A percentile compares a stretch with the other conserved stretches of the same genome.
Conservation (phyloP, 768 basidiomycete genomes). For the Lepiota brunneoincarnata region DNA sequence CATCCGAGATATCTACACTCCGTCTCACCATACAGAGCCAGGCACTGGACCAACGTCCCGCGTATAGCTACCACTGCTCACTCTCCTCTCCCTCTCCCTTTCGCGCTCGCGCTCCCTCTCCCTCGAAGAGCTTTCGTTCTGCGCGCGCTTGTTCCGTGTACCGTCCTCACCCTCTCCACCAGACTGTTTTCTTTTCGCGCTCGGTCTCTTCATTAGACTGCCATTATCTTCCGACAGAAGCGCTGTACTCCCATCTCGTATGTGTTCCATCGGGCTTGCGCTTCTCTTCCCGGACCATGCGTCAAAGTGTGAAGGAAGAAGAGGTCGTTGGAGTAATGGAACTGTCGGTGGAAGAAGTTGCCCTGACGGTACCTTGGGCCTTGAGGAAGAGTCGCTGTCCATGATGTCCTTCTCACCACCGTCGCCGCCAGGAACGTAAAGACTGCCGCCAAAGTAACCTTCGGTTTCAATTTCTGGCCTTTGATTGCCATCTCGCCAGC, state of each 20-base stretch:
- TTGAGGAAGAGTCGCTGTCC: not conserved
- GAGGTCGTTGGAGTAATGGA: slow-evolving; percentile 1
- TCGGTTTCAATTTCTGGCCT: not conserved
- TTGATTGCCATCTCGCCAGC: not conserved
- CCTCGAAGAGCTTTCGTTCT: slow-evolving; percentile 5
- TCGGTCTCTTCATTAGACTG: slow-evolving; percentile 63
- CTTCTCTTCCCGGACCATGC: slow-evolving; percentile 49
- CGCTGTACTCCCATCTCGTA: slow-evolving; percentile 47
- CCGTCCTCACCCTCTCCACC: slow-evolving; percentile 3
- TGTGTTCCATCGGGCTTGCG: slow-evolving; percentile 69
- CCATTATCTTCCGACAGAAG: slow-evolving; percentile 40
- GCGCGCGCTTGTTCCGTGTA: slow-evolving; percentile 5
- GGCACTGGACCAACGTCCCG: slow-evolving; percentile 2
- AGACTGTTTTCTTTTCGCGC: slow-evolving; percentile 46
- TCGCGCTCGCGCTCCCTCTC: slow-evolving; percentile 6
- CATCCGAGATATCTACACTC: not conserved
- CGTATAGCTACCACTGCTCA: slow-evolving; percentile 2
- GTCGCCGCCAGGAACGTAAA: not conserved
- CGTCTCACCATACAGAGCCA: slow-evolving; percentile 8
- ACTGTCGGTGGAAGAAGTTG: not conserved
- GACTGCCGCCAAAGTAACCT: not conserved
- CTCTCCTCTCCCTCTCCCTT: slow-evolving; percentile 6
- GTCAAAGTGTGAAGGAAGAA: not conserved
- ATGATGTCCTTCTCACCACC: not conserved
- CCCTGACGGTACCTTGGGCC: not conserved